Conservation (phyloP, 495 filamentous ascomycete species). For the Lophiostoma macrostomum region DNA sequence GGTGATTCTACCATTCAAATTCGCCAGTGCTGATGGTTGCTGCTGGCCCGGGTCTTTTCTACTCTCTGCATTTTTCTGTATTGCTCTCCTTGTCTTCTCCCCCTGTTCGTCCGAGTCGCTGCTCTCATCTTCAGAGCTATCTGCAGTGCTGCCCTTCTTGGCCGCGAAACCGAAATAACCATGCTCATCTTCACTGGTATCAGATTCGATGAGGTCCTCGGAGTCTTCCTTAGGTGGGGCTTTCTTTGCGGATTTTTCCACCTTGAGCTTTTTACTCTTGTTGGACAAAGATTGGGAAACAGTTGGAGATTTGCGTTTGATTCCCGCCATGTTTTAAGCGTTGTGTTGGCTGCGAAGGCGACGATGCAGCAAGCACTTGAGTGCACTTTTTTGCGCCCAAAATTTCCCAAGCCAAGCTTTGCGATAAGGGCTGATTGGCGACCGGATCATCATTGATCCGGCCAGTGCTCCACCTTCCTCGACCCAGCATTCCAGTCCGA, state of each 20-base stretch:
- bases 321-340: conserved; percentile 21
- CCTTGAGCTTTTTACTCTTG: conserved; percentile 25
- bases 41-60: not conserved
- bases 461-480: too few species aligned
- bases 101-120: not conserved
- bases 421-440: too few species aligned
- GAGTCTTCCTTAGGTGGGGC: conserved; percentile 12
- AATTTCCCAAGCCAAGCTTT: conserved; percentile 3
- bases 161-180: conserved; percentile 35
- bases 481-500: too few species aligned
- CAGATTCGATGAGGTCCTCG: conserved; percentile 33
- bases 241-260: too few species aligned
- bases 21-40: conserved; percentile 2
- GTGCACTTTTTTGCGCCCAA: too few species aligned
- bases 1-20: conserved; percentile 20
- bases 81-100: not conserved
- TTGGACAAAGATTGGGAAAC: not conserved
- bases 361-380: not conserved
- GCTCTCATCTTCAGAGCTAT: conserved; percentile 9
- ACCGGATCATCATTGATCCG: conserved; percentile 1
- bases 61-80: not conserved
- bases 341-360: not conserved
- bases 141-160: conserved; percentile 2
- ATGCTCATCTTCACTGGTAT: conserved; percentile 35
- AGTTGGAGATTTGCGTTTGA: conserved; percentile 29